These are phyloP conservation scores for Trichoderma harzianum DNA, from an alignment of 2,329 filamentous ascomycete species.

Conservation along the genomic window DNA sequence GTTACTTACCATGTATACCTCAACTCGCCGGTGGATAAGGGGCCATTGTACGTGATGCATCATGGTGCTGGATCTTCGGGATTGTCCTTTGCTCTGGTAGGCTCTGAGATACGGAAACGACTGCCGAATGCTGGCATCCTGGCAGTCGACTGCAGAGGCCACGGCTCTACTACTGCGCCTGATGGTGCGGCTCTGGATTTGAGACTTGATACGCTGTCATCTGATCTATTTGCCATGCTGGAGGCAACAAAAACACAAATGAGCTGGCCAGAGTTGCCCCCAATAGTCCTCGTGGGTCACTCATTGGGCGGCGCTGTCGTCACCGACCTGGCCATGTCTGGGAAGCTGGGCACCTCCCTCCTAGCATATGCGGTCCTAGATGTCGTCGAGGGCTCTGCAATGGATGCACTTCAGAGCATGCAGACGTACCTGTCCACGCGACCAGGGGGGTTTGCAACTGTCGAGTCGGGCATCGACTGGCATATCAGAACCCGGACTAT, in stretches of 20 bases:
- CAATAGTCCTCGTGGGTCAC: conserved; percentile 81
- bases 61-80: conserved; percentile 94
- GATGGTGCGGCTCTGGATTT: conserved; percentile 54
- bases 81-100: conserved; percentile 82
- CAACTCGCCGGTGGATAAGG: conserved; percentile 70
- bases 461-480: conserved; percentile 86
- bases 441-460: conserved; percentile 71
- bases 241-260: conserved; percentile 63
- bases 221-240: conserved; percentile 70
- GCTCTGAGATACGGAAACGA: conserved; percentile 70
- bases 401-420: conserved; percentile 94
- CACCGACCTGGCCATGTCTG: conserved; percentile 72
- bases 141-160: conserved; percentile 80
- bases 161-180: conserved; percentile 66
- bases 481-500: conserved; percentile 86
- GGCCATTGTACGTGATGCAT: conserved; percentile 87
- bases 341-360: conserved; percentile 62
- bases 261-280: conserved; percentile 70
- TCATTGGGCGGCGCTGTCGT: conserved; percentile 90
- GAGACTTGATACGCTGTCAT: conserved; percentile 66
- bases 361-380: conserved; percentile 89
- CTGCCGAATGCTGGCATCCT: conserved; percentile 80
- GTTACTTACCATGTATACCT: conserved; percentile 83
- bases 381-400: conserved; percentile 92
- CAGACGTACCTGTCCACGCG: conserved; percentile 82